phyloP scores from a whole-genome alignment of 768 basidiomycete species.

The Galerina sulciceps region DNA sequence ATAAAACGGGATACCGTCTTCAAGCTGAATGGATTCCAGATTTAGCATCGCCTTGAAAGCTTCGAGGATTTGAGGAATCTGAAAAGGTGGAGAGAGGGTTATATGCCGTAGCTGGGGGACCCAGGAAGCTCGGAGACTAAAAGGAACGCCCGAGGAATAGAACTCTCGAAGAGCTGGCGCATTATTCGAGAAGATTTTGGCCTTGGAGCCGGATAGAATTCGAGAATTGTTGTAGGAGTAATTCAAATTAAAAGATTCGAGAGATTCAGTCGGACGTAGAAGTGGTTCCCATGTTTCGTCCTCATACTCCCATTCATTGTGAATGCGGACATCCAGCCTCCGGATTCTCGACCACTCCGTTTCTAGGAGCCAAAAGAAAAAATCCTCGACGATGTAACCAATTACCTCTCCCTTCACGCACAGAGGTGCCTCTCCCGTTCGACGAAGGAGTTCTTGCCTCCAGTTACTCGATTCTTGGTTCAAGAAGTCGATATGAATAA shows the following conservation, averaged over 20 bases:
- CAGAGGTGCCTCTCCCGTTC: background rate
- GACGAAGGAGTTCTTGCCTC: no score
- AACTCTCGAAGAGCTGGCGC: slow-evolving; percentile 3
- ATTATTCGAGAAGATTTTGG: background rate
- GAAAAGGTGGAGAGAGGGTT: background rate
- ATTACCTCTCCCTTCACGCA: background rate
- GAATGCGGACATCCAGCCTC: background rate
- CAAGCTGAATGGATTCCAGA: background rate
- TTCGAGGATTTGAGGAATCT: background rate
- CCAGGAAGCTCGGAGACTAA: background rate
- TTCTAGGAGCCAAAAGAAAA: slow-evolving; percentile 4
- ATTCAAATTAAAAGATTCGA: slow-evolving; percentile 7
- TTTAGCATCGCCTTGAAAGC: background rate
- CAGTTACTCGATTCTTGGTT: no score
- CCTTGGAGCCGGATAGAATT: background rate
- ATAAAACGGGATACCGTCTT: background rate
- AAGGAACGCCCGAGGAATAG: slow-evolving; percentile 1
- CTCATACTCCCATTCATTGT: background rate
- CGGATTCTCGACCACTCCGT: slow-evolving; percentile 2
- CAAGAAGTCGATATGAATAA: no score
- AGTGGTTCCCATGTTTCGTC: background rate
- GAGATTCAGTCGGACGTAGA: background rate
- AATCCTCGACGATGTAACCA: background rate
- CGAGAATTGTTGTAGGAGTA: background rate
- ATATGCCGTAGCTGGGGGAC: slow-evolving; percentile 3